Percentiles rank a stretch among this genome's conserved stretches.
phyloP scores from a whole-genome alignment of 163 green algal genomes.

The Chlamydomonas reinhardtii region DNA sequence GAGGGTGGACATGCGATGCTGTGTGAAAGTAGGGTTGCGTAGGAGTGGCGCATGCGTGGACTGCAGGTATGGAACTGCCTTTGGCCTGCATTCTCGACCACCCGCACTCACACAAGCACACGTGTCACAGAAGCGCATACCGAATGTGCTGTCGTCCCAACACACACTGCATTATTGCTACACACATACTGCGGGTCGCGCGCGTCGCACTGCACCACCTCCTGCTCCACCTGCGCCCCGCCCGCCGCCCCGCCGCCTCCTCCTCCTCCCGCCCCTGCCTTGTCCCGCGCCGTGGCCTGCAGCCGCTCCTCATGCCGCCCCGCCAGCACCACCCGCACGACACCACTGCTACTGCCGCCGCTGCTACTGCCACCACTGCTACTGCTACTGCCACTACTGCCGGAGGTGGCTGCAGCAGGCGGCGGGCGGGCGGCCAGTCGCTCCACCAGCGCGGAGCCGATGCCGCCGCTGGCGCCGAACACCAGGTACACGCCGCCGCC shows the following conservation, averaged over 20 bases:
- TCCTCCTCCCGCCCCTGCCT: neutral
- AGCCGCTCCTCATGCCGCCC: conserved; percentile 8
- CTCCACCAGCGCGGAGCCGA: conserved; percentile 25
- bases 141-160: too few relatives aligned
- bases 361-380: neutral
- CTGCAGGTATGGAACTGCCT: too few relatives aligned
- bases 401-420: too few relatives aligned
- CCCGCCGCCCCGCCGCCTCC: neutral
- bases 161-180: neutral
- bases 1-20: too few relatives aligned
- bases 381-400: too few relatives aligned
- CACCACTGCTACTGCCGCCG: too few relatives aligned
- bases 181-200: conserved; percentile 11
- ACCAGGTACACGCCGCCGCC: conserved; percentile 16
- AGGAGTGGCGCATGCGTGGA: too few relatives aligned
- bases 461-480: conserved; percentile 35
- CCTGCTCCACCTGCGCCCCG: neutral
- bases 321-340: conserved; percentile 13
- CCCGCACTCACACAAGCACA: too few relatives aligned
- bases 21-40: too few relatives aligned
- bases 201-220: conserved; percentile 21
- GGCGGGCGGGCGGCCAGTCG: conserved; percentile 7
- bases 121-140: too few relatives aligned
- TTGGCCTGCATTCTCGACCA: too few relatives aligned
- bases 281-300: neutral